A percentile compares a stretch with the other conserved stretches of the same genome.
These are phyloP conservation scores for Lodderomyces jiufengensis DNA, from an alignment of 1,139 yeast genomes.

Conservation along the genomic window DNA sequence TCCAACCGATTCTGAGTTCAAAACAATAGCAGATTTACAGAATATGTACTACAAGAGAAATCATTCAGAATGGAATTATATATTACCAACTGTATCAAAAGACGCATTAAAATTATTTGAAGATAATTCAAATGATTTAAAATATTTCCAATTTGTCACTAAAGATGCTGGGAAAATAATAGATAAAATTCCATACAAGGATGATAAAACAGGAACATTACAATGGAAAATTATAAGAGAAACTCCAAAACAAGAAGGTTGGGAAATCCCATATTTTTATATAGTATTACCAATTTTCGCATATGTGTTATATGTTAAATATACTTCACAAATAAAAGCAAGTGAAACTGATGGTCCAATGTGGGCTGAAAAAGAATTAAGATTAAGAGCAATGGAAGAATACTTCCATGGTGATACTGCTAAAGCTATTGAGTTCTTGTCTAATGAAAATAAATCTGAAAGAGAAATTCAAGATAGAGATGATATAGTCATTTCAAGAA, in stretches of 20 bases:
- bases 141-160: slow-evolving; percentile 55
- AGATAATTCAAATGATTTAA: slow-evolving; percentile 63
- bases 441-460: slow-evolving; percentile 53
- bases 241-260: slow-evolving; percentile 73
- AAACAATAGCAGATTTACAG: slow-evolving; percentile 71
- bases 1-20: slow-evolving; percentile 69
- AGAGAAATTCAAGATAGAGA: slow-evolving; percentile 69
- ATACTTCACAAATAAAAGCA: slow-evolving; percentile 43
- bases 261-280: slow-evolving; percentile 76
- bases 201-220: slow-evolving; percentile 71
- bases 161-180: slow-evolving; percentile 66
- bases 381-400: slow-evolving; percentile 73
- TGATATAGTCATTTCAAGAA: slow-evolving; percentile 76
- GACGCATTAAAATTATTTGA: slow-evolving; percentile 57
- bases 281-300: slow-evolving; percentile 63
- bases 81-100: slow-evolving; percentile 49
- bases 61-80: slow-evolving; percentile 59
- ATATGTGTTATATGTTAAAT: slow-evolving; percentile 43
- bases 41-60: slow-evolving; percentile 58
- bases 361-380: slow-evolving; percentile 84
- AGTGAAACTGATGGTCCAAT: slow-evolving; percentile 51
- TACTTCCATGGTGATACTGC: slow-evolving; percentile 59
- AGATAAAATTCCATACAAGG: slow-evolving; percentile 83
- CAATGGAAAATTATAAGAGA: slow-evolving; percentile 79
- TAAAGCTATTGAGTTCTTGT: slow-evolving; percentile 53